Conservation (phyloP, 2,329 filamentous ascomycete genomes). For the Aaosphaeria arxii region DNA sequence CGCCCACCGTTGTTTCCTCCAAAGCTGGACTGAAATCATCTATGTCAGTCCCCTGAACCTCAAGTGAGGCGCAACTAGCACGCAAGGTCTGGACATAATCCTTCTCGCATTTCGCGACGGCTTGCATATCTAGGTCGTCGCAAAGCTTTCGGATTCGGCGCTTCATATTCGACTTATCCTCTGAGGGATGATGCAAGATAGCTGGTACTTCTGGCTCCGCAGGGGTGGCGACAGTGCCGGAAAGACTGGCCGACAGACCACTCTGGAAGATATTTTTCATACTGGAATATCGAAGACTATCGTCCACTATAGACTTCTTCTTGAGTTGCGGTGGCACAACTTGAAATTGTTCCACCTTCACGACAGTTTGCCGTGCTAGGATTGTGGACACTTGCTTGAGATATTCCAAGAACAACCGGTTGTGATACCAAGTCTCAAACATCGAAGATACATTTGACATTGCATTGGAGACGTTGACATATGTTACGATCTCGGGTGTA, state of each 20-base stretch:
- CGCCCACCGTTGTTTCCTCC: too few species aligned
- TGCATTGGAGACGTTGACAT: slow-evolving; percentile 9
- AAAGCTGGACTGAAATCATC: background rate
- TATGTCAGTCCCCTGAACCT: background rate
- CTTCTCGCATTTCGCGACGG: background rate
- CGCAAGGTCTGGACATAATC: slow-evolving; percentile 15
- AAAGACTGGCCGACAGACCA: too few species aligned
- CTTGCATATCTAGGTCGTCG: too few species aligned
- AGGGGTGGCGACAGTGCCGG: too few species aligned
- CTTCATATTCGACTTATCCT: too few species aligned
- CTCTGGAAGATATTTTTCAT: background rate
- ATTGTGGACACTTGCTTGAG: slow-evolving; percentile 13
- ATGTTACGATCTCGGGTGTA: slow-evolving; percentile 5
- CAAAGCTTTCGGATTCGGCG: too few species aligned
- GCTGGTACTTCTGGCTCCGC: too few species aligned
- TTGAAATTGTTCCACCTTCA: background rate
- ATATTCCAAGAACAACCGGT: slow-evolving; percentile 38
- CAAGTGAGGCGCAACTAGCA: slow-evolving; percentile 14
- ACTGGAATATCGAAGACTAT: background rate
- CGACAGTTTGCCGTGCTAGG: slow-evolving; percentile 7
- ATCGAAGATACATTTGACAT: slow-evolving; percentile 12
- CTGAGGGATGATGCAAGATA: too few species aligned
- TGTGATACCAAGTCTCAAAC: slow-evolving; percentile 29
- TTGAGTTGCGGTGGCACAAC: too few species aligned
- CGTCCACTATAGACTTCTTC: background rate